Conservation (phyloP, 495 filamentous ascomycete species). For the Bryoglossum gracile region DNA sequence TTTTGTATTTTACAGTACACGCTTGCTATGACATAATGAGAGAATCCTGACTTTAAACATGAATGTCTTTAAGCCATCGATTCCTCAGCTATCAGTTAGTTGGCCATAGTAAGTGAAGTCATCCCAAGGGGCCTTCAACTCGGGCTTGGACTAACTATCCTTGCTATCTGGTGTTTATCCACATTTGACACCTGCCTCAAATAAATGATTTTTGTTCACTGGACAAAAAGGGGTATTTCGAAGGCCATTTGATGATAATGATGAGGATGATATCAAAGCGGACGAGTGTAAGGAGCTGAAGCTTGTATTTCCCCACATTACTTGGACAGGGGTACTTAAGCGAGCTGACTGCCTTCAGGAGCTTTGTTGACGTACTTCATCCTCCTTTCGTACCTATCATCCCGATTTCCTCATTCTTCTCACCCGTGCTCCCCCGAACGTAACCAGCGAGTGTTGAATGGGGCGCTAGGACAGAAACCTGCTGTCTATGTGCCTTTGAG, state of each 20-base stretch:
- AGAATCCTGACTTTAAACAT: conserved; percentile 2
- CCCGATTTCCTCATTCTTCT: no score
- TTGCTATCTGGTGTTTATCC: no score
- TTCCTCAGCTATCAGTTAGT: conserved; percentile 37
- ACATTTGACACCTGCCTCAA: not conserved
- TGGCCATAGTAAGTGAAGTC: conserved; percentile 31
- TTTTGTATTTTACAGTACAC: not conserved
- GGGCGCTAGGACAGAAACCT: conserved; percentile 36
- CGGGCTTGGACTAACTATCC: conserved; percentile 33
- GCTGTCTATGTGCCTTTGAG: conserved; percentile 29
- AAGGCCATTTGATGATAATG: not conserved
- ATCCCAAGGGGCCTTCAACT: no score
- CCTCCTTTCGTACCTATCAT: no score
- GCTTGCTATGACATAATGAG: conserved; percentile 20
- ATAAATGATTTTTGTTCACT: not conserved
- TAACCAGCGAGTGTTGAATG: no score
- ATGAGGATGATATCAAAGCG: not conserved
- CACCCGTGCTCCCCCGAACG: no score
- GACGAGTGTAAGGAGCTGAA: not conserved
- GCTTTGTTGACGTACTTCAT: no score
- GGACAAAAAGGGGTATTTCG: not conserved
- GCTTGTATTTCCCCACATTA: conserved; percentile 22
- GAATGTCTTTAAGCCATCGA: no score
- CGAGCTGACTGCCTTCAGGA: no score
- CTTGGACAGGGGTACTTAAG: no score